Conservation (phyloP, 1,284 basidiomycete genomes). For the Cryptococcus sp. region DNA sequence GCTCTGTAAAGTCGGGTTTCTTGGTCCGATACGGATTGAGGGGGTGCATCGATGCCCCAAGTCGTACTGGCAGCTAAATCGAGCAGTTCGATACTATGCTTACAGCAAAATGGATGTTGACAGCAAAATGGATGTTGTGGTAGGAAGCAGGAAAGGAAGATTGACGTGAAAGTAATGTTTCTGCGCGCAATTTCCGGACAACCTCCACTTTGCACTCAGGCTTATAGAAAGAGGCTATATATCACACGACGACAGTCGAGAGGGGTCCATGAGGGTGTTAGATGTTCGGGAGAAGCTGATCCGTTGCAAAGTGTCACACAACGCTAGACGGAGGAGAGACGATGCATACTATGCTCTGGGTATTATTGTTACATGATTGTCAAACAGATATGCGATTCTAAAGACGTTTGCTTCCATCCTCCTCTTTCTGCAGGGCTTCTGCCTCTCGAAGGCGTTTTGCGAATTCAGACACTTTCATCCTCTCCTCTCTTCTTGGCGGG, state of each 20-base stretch:
- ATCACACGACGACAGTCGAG: not conserved
- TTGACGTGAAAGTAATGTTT: not conserved
- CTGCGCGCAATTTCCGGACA: constrained; percentile 1
- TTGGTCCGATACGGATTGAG: constrained; percentile 50
- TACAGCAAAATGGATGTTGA: too few species aligned
- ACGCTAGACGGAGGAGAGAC: not conserved
- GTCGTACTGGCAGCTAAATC: too few species aligned
- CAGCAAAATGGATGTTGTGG: too few species aligned
- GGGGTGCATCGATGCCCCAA: constrained; percentile 42
- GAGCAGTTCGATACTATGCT: too few species aligned
- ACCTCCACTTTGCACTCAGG: constrained; percentile 1
- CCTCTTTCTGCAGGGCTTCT: constrained; percentile 44
- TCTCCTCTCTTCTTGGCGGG: constrained; percentile 30
- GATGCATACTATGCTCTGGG: not conserved
- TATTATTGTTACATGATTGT: not conserved
- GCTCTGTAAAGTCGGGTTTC: constrained; percentile 65
- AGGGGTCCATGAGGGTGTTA: not conserved
- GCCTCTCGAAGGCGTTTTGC: constrained; percentile 48
- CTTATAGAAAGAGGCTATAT: not conserved
- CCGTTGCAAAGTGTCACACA: not conserved
- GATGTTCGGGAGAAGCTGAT: not conserved
- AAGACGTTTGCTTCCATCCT: constrained; percentile 27
- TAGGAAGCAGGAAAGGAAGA: not conserved
- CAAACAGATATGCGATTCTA: constrained; percentile 1
- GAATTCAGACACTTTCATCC: constrained; percentile 48